Percentiles rank a stretch among this genome's conserved stretches.
phyloP scores from a whole-genome alignment of 2,329 filamentous ascomycete genomes.

The Aureobasidium pullulans region DNA sequence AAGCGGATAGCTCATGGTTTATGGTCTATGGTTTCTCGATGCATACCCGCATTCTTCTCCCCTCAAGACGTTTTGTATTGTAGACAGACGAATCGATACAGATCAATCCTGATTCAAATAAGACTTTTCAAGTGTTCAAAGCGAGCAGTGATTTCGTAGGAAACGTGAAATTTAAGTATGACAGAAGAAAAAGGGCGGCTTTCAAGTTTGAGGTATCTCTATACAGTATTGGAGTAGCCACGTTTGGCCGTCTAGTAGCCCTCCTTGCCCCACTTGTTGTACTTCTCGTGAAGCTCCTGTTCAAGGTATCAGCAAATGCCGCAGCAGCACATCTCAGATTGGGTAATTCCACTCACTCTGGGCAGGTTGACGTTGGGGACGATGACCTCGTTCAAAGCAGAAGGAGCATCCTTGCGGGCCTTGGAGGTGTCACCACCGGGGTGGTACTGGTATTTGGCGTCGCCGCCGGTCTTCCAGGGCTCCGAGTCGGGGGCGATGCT shows the following conservation, averaged over 20 bases:
- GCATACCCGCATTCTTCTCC: not conserved
- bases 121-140: not conserved
- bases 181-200: slow-evolving; percentile 8
- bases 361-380: slow-evolving; percentile 89
- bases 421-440: slow-evolving; percentile 74
- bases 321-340: slow-evolving; percentile 1
- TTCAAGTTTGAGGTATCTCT: slow-evolving; percentile 11
- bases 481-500: slow-evolving; percentile 68
- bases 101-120: not conserved
- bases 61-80: not conserved
- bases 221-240: slow-evolving; percentile 5
- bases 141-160: not conserved
- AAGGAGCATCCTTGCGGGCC: slow-evolving; percentile 80
- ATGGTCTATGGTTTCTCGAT: not conserved
- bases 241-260: slow-evolving; percentile 53
- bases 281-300: slow-evolving; percentile 86
- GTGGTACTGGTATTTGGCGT: slow-evolving; percentile 59
- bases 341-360: slow-evolving; percentile 54
- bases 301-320: not conserved
- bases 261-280: slow-evolving; percentile 99
- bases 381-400: slow-evolving; percentile 89
- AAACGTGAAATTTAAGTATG: not conserved
- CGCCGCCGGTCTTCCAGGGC: slow-evolving; percentile 73
- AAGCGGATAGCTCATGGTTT: not conserved
- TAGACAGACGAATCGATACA: not conserved